A percentile compares a stretch with the other conserved stretches of the same genome.
These are phyloP conservation scores for Phallus indusiatus DNA, from an alignment of 768 basidiomycete genomes.

Conservation along the genomic window DNA sequence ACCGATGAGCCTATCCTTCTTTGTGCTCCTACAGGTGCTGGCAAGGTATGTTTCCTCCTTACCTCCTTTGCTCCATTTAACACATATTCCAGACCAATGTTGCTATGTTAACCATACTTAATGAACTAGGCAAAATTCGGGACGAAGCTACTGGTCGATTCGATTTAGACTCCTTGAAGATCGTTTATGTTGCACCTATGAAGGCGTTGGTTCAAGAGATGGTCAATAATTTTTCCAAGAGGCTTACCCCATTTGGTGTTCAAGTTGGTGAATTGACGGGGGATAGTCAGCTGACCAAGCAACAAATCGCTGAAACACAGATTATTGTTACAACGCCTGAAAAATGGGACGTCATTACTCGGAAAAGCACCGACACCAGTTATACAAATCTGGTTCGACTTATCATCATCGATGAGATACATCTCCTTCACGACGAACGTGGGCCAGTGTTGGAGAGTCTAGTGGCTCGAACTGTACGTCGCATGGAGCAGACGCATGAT, in stretches of 20 bases:
- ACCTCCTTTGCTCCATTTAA: slow-evolving; percentile 13
- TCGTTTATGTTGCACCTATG: slow-evolving; percentile 98
- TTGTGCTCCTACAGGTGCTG: slow-evolving; percentile 97
- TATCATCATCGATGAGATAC: slow-evolving; percentile 97
- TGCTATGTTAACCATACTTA: slow-evolving; percentile 89
- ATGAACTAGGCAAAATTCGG: slow-evolving; percentile 83
- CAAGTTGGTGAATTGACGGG: slow-evolving; percentile 94
- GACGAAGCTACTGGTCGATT: slow-evolving; percentile 71
- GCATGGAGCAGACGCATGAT: slow-evolving; percentile 91
- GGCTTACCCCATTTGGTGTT: slow-evolving; percentile 64
- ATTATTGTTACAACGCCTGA: slow-evolving; percentile 98
- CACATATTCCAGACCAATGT: slow-evolving; percentile 73
- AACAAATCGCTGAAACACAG: slow-evolving; percentile 93
- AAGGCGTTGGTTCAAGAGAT: slow-evolving; percentile 98
- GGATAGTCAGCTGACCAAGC: slow-evolving; percentile 96
- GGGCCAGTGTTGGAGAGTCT: slow-evolving; percentile 93
- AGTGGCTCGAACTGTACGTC: slow-evolving; percentile 78
- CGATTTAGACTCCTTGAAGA: slow-evolving; percentile 87
- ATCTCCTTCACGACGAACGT: slow-evolving; percentile 93
- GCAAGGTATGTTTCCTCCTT: slow-evolving; percentile 59
- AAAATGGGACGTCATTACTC: slow-evolving; percentile 99
- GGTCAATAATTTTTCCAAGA: slow-evolving; percentile 86
- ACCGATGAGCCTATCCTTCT: slow-evolving; percentile 91
- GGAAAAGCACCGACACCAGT: slow-evolving; percentile 92
- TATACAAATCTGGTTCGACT: slow-evolving; percentile 96